Evolutionary conservation across 805 yeast species (phyloP).

Genomic region (Naumovozyma baii): DNA sequence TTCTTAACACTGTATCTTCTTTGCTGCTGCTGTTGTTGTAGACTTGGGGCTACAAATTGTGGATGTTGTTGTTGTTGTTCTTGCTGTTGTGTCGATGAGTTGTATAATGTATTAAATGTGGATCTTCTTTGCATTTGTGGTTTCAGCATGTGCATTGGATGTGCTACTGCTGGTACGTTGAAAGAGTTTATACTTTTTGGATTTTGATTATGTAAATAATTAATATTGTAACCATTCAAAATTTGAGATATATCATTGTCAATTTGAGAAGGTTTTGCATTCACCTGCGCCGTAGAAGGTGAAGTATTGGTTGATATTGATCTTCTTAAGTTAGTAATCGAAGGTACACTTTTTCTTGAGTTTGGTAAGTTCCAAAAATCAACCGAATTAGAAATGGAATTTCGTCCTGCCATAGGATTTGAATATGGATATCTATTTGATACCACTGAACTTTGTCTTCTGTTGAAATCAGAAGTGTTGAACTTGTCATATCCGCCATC

Average conservation of each 20-base stretch:
- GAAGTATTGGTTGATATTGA: background rate
- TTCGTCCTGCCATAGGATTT: slow-evolving; percentile 13
- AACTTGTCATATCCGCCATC: background rate
- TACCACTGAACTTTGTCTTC: slow-evolving; percentile 20
- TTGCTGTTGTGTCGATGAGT: background rate
- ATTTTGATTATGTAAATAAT: slow-evolving; percentile 4
- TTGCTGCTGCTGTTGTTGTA: background rate
- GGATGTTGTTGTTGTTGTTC: background rate
- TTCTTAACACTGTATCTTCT: slow-evolving; percentile 19
- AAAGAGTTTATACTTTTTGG: background rate
- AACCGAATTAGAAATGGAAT: slow-evolving; percentile 24
- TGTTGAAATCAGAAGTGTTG: background rate
- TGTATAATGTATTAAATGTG: background rate
- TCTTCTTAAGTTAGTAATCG: background rate
- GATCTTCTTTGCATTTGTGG: background rate
- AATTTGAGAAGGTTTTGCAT: slow-evolving; percentile 4
- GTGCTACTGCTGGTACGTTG: background rate
- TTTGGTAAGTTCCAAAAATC: slow-evolving; percentile 20
- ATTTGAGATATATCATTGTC: slow-evolving; percentile 19
- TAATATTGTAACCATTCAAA: slow-evolving; percentile 20
- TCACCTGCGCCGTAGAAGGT: background rate
- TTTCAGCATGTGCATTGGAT: background rate
- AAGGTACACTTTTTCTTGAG: background rate
- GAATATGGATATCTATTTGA: slow-evolving; percentile 9
- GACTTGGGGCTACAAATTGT: background rate